Percentiles rank a stretch among this genome's conserved stretches.
These are phyloP conservation scores for Houttuynia cordata DNA, from an alignment of 164 flowering plant species.

Conservation along the genomic window DNA sequence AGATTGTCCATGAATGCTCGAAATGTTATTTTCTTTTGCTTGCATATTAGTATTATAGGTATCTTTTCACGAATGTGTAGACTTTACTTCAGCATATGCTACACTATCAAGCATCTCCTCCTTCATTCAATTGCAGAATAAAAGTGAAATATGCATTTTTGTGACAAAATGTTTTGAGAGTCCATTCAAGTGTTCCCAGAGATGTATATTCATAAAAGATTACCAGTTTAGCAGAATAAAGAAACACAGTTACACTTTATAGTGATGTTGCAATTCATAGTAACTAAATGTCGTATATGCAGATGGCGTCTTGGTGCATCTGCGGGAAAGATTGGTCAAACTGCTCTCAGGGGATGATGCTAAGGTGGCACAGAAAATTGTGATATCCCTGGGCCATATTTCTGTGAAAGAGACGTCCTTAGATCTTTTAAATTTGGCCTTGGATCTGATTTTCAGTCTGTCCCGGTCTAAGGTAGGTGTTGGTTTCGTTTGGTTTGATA, in stretches of 20 bases:
- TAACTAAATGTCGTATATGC: slow-evolving; percentile 19
- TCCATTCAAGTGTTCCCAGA: background rate
- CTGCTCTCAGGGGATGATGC: slow-evolving; percentile 65
- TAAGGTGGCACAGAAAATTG: slow-evolving; percentile 72
- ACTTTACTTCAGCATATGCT: too few relatives aligned
- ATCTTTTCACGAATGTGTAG: too few relatives aligned
- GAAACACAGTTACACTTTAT: background rate
- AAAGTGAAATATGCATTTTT: background rate
- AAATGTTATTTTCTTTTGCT: too few relatives aligned
- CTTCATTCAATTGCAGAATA: background rate
- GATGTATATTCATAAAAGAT: background rate
- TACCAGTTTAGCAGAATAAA: background rate
- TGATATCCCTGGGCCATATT: slow-evolving; percentile 78
- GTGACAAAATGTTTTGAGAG: background rate
- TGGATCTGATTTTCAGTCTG: slow-evolving; percentile 71
- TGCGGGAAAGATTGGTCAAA: slow-evolving; percentile 60
- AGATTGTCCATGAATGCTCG: too few relatives aligned
- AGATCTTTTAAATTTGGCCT: slow-evolving; percentile 47
- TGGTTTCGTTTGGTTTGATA: background rate
- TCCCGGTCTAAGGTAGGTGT: slow-evolving; percentile 72
- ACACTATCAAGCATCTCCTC: background rate
- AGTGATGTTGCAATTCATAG: background rate
- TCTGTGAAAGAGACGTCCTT: slow-evolving; percentile 55
- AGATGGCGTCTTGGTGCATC: slow-evolving; percentile 45
- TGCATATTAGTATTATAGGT: too few relatives aligned